Evolutionary conservation across 2,329 filamentous ascomycete genomes (phyloP).

Genomic region (Acrodontium crateriforme): DNA sequence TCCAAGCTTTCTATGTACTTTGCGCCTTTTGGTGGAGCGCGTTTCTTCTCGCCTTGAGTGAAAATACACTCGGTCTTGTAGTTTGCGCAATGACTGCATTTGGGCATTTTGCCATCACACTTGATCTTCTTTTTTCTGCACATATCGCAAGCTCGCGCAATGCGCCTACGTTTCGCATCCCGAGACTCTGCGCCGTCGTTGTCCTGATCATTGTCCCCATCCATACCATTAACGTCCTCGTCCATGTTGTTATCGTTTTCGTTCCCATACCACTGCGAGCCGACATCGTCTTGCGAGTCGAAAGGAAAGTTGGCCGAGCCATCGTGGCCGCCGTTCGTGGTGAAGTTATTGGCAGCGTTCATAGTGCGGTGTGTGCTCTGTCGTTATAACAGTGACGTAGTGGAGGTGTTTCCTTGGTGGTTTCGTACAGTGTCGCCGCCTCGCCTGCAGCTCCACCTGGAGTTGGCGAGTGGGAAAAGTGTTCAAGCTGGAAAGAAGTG

Average conservation of each 20-base stretch:
- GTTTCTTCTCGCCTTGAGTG: conserved; percentile 97
- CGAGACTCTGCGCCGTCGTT: conserved; percentile 17
- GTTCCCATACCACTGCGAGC: conserved; percentile 8
- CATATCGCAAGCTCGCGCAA: conserved; percentile 88
- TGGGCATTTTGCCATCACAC: conserved; percentile 89
- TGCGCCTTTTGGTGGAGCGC: conserved; percentile 89
- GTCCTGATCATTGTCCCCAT: conserved; percentile 11
- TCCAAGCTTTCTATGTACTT: conserved; percentile 97
- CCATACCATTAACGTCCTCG: conserved; percentile 13
- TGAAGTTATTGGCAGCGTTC: too few species aligned
- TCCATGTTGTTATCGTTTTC: conserved; percentile 6
- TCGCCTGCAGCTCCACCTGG: too few species aligned
- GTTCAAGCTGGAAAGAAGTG: too few species aligned
- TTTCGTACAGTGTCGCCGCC: too few species aligned
- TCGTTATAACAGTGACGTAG: too few species aligned
- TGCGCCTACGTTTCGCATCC: conserved; percentile 78
- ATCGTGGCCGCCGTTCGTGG: too few species aligned
- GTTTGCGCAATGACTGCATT: conserved; percentile 91
- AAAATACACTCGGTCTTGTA: conserved; percentile 98
- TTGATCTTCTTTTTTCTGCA: conserved; percentile 95
- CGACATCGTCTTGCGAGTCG: too few species aligned
- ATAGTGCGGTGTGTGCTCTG: too few species aligned
- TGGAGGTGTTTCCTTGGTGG: too few species aligned
- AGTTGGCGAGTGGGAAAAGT: too few species aligned
- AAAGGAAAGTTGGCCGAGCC: too few species aligned